phyloP scores from a whole-genome alignment of 345 rosid genomes.

The Corymbia maculata region DNA sequence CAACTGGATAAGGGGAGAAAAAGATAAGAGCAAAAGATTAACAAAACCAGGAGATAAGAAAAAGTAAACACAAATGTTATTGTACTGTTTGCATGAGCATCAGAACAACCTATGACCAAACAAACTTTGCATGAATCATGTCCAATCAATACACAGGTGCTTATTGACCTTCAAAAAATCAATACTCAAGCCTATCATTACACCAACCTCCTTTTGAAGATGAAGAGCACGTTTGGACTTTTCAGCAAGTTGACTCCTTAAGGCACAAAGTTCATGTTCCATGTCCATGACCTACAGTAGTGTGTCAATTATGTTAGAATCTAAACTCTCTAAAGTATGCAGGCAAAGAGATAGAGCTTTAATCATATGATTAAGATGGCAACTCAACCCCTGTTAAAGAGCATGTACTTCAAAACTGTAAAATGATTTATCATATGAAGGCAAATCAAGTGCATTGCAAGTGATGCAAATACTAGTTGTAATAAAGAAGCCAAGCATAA shows the following conservation, averaged over 20 bases:
- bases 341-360: neutral
- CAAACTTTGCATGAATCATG: neutral
- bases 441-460: neutral
- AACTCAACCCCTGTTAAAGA: neutral
- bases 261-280: constrained; percentile 80
- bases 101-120: neutral
- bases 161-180: neutral
- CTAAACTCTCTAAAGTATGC: neutral
- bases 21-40: neutral
- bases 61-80: neutral
- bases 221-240: constrained; percentile 61
- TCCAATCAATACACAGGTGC: neutral
- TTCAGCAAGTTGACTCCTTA: constrained; percentile 74
- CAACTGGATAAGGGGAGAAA: constrained; percentile 28
- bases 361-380: neutral
- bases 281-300: constrained; percentile 79
- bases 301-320: neutral
- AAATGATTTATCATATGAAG: neutral
- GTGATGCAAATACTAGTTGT: neutral
- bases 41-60: neutral
- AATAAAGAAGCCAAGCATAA: neutral
- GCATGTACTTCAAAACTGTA: neutral
- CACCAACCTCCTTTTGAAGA: constrained; percentile 64
- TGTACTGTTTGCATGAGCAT: neutral
- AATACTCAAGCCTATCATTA: neutral